A percentile compares a stretch with the other conserved stretches of the same genome.
Conservation (phyloP, 495 filamentous ascomycete genomes). For the Apiosordaria backusii region DNA sequence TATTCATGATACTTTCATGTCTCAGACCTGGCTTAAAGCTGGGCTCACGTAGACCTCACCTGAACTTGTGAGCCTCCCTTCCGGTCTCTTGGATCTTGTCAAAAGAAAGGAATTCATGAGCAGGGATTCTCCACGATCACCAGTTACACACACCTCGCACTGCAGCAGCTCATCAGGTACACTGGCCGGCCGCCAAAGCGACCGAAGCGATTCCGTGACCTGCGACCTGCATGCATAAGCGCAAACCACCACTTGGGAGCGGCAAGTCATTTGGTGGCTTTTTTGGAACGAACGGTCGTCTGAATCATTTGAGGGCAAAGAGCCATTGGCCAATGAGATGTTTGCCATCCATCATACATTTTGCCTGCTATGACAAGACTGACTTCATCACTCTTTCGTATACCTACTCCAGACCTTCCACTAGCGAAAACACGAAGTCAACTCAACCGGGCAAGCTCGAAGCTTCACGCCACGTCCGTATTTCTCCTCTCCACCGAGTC, state of each 20-base stretch:
- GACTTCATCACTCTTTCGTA: background rate
- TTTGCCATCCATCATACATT: background rate
- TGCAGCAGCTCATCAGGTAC: background rate
- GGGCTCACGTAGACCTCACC: background rate
- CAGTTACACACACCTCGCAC: background rate
- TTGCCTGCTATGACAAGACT: background rate
- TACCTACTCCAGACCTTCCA: background rate
- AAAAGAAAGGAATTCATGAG: background rate
- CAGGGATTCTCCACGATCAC: constrained; percentile 6
- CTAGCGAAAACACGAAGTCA: background rate
- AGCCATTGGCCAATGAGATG: background rate
- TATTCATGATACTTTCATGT: background rate
- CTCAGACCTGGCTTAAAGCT: background rate
- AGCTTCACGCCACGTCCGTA: background rate
- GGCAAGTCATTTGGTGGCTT: constrained; percentile 7
- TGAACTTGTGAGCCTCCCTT: background rate
- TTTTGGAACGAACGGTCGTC: background rate
- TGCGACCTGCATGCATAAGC: constrained; percentile 2
- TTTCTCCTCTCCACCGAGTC: background rate
- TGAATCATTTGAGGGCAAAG: background rate
- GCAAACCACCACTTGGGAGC: background rate
- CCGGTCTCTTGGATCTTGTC: background rate
- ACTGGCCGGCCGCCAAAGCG: background rate
- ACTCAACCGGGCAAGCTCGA: background rate
- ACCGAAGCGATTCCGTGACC: background rate